Evolutionary conservation across 2,329 filamentous ascomycete genomes (phyloP), one percentile per base, ranked within the genome.

Genomic region (Metarhizium humberi): DNA sequence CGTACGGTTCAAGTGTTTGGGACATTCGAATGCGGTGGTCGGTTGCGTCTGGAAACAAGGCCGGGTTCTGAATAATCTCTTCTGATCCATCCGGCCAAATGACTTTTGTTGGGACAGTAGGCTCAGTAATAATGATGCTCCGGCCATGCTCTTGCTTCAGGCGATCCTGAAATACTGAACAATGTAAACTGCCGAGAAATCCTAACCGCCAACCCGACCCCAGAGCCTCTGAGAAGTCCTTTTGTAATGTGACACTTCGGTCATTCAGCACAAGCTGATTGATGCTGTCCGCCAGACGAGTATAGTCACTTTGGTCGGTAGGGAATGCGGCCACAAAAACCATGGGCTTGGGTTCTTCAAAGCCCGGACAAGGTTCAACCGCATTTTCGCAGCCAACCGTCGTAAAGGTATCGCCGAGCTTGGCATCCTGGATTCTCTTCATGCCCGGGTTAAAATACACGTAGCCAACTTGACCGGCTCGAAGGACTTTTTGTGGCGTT

Each of bases 261-360:
- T 99, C 94, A 68, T 99, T 99, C 53, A 99, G 82, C 2, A 92
- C 85, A 14, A 99, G 84, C 68, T 97, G 92, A 58, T 87, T 87
- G 66, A 99, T 96, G 69, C 91, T 96, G 69, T 97, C 92, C 60
- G 95, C 90, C 4, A 99, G 76, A 65, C 91, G 88, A 47, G 82
- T 81, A 66, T 95, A 92, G 69, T 96, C 90, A 63, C 85, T 78
- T 62, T 95, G 91, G 65, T 99, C 92, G 0, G 92, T 91, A 0
- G 94, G 94, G 64, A 96, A 99, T 0, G 94, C 94, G 1, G 92
- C 92, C 4, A 99, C 94, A 63, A 99, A 99, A 4, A 99, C 94
- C 94, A 99, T 99, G 6, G 92, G 88, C 70, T 99, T 95, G 1
- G 94, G 92, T 69, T 99, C 94, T 67, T 96, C 92, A 58, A 99